phyloP scores from a whole-genome alignment of 108 stramenopile species.

The Skeletonema grethae region DNA sequence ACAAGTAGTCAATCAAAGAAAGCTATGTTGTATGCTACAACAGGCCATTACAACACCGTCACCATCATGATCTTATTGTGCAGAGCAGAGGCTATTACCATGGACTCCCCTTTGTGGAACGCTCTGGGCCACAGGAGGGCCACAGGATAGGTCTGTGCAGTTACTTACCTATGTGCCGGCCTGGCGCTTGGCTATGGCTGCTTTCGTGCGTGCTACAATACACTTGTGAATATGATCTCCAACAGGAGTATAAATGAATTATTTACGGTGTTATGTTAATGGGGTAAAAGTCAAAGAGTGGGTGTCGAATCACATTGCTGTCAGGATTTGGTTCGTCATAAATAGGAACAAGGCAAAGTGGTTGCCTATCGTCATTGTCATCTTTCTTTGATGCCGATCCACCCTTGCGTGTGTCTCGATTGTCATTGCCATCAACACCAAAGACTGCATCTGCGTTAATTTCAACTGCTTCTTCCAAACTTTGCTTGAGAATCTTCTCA shows the following conservation, averaged over 20 bases:
- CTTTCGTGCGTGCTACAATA: too few species aligned
- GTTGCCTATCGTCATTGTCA: slow-evolving; percentile 42
- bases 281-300: slow-evolving; percentile 78
- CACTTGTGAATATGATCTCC: too few species aligned
- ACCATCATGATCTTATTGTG: too few species aligned
- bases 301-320: slow-evolving; percentile 57
- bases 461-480: slow-evolving; percentile 64
- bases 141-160: too few species aligned
- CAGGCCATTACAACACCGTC: too few species aligned
- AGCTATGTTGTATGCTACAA: too few species aligned
- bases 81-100: too few species aligned
- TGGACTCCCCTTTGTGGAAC: too few species aligned
- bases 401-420: slow-evolving; percentile 9
- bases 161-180: too few species aligned
- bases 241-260: not conserved
- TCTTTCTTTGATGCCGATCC: slow-evolving; percentile 32
- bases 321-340: slow-evolving; percentile 47
- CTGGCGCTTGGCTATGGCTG: too few species aligned
- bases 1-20: too few species aligned
- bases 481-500: slow-evolving; percentile 47
- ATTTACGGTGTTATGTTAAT: slow-evolving; percentile 20
- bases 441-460: slow-evolving; percentile 52
- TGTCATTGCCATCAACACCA: slow-evolving; percentile 41
- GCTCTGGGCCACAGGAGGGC: too few species aligned
- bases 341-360: slow-evolving; percentile 70